Evolutionary conservation across 179 eudicot genomes (phyloP), one percentile per base, ranked within the genome.

Genomic region (Gypsophila paniculata): DNA sequence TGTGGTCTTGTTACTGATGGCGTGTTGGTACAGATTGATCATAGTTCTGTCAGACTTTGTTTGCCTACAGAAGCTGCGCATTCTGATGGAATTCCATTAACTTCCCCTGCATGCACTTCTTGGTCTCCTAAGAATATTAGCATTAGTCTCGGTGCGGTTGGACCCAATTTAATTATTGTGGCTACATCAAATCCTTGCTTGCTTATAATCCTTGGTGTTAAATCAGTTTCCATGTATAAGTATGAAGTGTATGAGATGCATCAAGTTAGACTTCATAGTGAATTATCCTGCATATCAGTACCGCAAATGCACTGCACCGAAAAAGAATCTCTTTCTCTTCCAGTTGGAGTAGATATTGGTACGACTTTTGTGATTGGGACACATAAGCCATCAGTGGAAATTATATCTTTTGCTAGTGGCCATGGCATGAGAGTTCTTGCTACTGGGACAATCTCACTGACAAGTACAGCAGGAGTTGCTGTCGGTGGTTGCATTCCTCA

Each of bases 331-430:
- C 71, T 54, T 71, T 64, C 85, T 61, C 72, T 79, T 78, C 85
- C 88, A 17, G 66, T 58, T 75, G 86, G 85, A 70, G 77, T 82
- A 67, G 83, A 83, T 74, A 32, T 75, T 65, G 85, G 84, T 63
- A 76, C 74, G 38, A 75, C 78, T 42, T 84, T 94, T 78, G 91
- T 91, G 67, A 86, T 94, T 77, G 99, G 99, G 68, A 91, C 99
- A 17, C 99, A 94, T 77, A 94, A 84, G 78, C 99, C 99, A 78
- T 94, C 99, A 25, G 96, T 94, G 63, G 99, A 94, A 82, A 81
- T 94, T 65, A 52, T 94, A 61, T 88, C 88, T 51, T 91, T 86
- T 80, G 61, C 74, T 61, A 81, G 70, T 26, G 86, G 86, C 68
- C 83, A 80, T 82, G 96, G 97, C 68, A 76, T 89, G 62, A 81